Evolutionary conservation across 495 filamentous ascomycete genomes (phyloP).

Genomic region (Talaromyces ruber): DNA sequence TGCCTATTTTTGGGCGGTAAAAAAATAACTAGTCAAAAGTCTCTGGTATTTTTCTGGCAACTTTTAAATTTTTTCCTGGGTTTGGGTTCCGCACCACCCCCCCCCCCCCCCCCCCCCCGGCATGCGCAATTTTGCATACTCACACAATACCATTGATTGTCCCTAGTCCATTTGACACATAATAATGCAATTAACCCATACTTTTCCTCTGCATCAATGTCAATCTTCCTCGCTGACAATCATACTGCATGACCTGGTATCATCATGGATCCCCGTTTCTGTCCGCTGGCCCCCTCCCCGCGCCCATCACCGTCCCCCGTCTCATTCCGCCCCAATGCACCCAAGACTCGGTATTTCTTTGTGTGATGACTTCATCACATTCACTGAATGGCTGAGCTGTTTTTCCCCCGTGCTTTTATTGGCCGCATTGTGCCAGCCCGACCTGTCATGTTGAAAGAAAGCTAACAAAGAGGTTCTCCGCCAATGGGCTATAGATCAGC

Average conservation of each 20-base stretch:
- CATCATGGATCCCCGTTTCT: not conserved
- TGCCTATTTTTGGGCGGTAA: no score
- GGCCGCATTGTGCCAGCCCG: not conserved
- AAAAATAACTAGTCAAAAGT: no score
- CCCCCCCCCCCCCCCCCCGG: not conserved
- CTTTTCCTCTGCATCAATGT: not conserved
- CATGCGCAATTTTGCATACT: not conserved
- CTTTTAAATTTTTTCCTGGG: no score
- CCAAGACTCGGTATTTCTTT: not conserved
- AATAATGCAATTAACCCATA: not conserved
- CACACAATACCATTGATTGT: not conserved
- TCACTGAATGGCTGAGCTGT: not conserved
- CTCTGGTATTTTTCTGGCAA: no score
- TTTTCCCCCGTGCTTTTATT: not conserved
- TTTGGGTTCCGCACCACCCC: no score
- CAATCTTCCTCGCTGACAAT: not conserved
- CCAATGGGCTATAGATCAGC: not conserved
- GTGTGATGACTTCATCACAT: not conserved
- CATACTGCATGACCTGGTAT: not conserved
- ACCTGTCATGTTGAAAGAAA: not conserved
- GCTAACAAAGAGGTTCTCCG: conserved; percentile 3
- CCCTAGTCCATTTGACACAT: not conserved
- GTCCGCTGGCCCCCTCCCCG: not conserved
- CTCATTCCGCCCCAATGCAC: not conserved
- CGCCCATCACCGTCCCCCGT: not conserved